phyloP scores from a whole-genome alignment of 371 early-diverging fungal species.

The Lichtheimia hyalospora region DNA sequence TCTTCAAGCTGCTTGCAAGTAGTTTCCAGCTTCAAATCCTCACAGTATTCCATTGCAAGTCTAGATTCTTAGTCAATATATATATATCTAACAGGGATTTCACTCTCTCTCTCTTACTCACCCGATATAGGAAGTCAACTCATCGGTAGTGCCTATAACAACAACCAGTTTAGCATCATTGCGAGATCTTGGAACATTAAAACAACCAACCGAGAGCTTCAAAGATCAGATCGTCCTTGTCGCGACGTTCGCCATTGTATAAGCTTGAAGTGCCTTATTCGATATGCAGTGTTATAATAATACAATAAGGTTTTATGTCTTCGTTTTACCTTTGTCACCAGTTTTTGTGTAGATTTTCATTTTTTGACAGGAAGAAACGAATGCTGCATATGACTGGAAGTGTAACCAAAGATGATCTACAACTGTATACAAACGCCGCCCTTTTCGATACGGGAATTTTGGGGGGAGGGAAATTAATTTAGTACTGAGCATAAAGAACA shows the following conservation, averaged over 20 bases:
- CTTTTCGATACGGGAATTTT: too few relatives aligned
- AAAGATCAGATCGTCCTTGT: slow-evolving; percentile 87
- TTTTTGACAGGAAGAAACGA: too few relatives aligned
- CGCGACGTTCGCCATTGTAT: slow-evolving; percentile 87
- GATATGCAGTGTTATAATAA: background rate
- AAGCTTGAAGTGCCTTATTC: slow-evolving; percentile 78
- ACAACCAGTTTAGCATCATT: too few relatives aligned
- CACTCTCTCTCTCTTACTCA: slow-evolving; percentile 11
- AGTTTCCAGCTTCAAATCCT: slow-evolving; percentile 17
- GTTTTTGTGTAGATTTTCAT: slow-evolving; percentile 89
- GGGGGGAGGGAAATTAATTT: too few relatives aligned
- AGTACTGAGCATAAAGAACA: too few relatives aligned
- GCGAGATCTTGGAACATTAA: background rate
- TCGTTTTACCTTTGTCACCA: slow-evolving; percentile 80
- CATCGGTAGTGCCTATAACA: slow-evolving; percentile 56
- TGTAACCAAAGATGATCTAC: too few relatives aligned
- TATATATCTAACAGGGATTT: background rate
- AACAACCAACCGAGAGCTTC: slow-evolving; percentile 77
- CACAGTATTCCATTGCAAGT: slow-evolving; percentile 70
- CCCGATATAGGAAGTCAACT: slow-evolving; percentile 50
- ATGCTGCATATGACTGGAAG: too few relatives aligned
- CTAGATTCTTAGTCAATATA: slow-evolving; percentile 30
- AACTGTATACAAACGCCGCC: too few relatives aligned
- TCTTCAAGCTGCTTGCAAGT: slow-evolving; percentile 9
- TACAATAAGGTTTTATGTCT: background rate